These are phyloP conservation scores for Mucor lusitanicus DNA, from an alignment of 371 early-diverging fungal genomes.

Conservation along the genomic window DNA sequence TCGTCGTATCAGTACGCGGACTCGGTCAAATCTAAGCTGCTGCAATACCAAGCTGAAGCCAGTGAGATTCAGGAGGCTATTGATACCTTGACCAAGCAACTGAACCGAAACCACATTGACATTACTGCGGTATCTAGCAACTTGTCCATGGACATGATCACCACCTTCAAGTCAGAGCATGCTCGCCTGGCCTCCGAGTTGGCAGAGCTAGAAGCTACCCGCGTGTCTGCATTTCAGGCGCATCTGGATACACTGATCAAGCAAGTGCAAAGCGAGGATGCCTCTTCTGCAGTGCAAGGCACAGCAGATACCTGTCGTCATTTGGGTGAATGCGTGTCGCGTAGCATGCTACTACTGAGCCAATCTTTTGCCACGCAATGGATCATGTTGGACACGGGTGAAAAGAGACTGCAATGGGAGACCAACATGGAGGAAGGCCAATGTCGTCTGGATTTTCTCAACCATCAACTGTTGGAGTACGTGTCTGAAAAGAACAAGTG, in stretches of 20 bases:
- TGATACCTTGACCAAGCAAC: conserved; percentile 1
- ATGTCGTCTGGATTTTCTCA: conserved; percentile 8
- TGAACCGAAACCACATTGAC: conserved; percentile 15
- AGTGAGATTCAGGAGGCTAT: conserved; percentile 15
- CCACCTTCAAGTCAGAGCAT: background rate
- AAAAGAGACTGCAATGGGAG: conserved; percentile 23
- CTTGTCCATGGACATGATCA: background rate
- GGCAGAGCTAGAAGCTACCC: background rate
- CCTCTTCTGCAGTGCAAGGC: conserved; percentile 1
- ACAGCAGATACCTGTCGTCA: conserved; percentile 5
- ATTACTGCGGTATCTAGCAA: conserved; percentile 3
- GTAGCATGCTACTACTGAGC: background rate
- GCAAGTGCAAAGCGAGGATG: background rate
- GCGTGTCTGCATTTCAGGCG: background rate
- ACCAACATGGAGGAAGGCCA: background rate
- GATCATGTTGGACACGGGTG: conserved; percentile 11
- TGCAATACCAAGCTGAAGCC: conserved; percentile 10
- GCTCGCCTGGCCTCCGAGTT: background rate
- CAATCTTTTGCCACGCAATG: conserved; percentile 11
- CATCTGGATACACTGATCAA: conserved; percentile 1
- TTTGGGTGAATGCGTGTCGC: conserved; percentile 7
- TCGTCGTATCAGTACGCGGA: conserved; percentile 17
- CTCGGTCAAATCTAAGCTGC: conserved; percentile 8
- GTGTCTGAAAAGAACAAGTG: conserved; percentile 31
- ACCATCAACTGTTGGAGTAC: conserved; percentile 18